Evolutionary conservation across 257 asterid genomes (phyloP).

Genomic region (Phtheirospermum japonicum): DNA sequence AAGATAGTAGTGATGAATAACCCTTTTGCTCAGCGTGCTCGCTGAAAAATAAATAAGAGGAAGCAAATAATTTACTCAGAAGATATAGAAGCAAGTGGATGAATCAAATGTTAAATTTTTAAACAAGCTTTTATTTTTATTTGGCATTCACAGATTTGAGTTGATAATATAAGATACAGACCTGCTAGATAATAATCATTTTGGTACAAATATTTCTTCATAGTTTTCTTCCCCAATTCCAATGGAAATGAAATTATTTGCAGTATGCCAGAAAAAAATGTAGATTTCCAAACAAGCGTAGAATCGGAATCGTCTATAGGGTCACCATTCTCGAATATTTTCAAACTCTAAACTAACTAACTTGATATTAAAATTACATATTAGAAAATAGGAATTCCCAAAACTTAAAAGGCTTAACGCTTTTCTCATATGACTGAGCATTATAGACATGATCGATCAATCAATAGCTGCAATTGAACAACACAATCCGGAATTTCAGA

Average conservation of each 20-base stretch:
- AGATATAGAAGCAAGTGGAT: not conserved
- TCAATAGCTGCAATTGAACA: not conserved
- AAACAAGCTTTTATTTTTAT: not conserved
- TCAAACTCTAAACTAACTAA: not conserved
- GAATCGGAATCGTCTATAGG: not conserved
- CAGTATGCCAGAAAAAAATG: too few relatives aligned
- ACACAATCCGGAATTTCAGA: not conserved
- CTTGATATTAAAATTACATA: not conserved
- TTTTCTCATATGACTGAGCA: not conserved
- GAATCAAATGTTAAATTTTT: not conserved
- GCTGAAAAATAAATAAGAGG: conserved; percentile 36
- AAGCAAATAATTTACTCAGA: not conserved
- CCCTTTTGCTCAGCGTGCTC: conserved; percentile 53
- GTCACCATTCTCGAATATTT: not conserved
- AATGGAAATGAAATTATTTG: not conserved
- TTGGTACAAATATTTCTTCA: not conserved
- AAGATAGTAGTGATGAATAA: conserved; percentile 80
- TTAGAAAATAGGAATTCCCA: conserved; percentile 4
- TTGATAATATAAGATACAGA: not conserved
- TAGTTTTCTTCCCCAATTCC: conserved; percentile 5
- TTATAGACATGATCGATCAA: not conserved
- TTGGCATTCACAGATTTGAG: too few relatives aligned
- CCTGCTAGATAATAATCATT: not conserved
- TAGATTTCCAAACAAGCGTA: not conserved
- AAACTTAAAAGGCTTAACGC: not conserved